Conservation (phyloP, 345 rosid species). For the Cardamine occulta region DNA sequence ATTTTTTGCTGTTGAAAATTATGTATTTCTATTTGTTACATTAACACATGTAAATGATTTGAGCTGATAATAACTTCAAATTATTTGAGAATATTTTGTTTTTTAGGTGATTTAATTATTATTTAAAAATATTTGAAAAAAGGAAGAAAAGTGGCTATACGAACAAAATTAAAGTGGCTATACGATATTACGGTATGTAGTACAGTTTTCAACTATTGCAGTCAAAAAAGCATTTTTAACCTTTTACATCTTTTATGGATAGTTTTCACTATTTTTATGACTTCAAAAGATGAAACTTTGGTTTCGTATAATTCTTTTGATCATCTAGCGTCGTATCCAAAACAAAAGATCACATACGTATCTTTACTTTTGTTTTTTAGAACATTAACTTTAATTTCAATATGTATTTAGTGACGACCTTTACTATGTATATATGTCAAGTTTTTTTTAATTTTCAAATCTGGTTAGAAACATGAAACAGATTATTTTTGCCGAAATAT, state of each 20-base stretch:
- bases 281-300: conserved; percentile 34
- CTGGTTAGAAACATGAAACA: neutral
- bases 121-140: neutral
- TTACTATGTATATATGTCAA: neutral
- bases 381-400: conserved; percentile 19
- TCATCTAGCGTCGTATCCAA: conserved; percentile 37
- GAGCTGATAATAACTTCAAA: neutral
- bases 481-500: neutral
- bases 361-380: conserved; percentile 33
- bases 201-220: conserved; percentile 44
- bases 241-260: conserved; percentile 45
- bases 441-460: neutral
- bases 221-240: conserved; percentile 42
- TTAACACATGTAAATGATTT: neutral
- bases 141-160: conserved; percentile 27
- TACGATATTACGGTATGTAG: conserved; percentile 33
- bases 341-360: conserved; percentile 40
- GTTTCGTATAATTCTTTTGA: conserved; percentile 34
- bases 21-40: neutral
- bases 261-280: conserved; percentile 38
- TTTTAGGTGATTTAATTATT: neutral
- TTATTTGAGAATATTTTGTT: neutral
- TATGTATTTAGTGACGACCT: neutral
- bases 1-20: neutral
- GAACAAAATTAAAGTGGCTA: conserved; percentile 25